Evolutionary conservation across 169 alveolate genomes (phyloP).

Genomic region (Perkinsus olseni): DNA sequence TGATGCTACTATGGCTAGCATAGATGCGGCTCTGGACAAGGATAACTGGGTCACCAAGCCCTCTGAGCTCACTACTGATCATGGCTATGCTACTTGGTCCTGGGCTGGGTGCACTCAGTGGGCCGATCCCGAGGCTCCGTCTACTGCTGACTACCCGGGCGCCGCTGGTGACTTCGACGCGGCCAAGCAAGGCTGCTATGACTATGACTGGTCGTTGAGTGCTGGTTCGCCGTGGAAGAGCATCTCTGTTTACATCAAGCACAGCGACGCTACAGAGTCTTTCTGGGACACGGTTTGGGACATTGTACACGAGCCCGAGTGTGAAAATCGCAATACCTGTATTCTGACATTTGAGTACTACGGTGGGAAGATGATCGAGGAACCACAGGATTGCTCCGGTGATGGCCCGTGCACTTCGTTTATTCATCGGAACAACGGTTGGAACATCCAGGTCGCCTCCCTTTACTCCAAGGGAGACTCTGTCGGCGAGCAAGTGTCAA

Average conservation of each 20-base stretch:
- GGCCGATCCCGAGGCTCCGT: neutral
- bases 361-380: neutral
- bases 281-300: neutral
- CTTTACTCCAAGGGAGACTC: neutral
- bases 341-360: neutral
- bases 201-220: neutral
- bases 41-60: neutral
- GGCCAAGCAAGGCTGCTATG: neutral
- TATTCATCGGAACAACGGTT: neutral
- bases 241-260: neutral
- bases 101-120: neutral
- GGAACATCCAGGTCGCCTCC: neutral
- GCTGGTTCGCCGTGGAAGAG: neutral
- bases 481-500: neutral
- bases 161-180: neutral
- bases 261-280: neutral
- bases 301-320: neutral
- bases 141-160: neutral
- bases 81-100: neutral
- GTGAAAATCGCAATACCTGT: neutral
- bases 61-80: neutral
- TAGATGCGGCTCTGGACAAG: neutral
- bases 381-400: neutral
- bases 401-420: neutral
- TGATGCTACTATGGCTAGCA: neutral